Conservation (phyloP, 352 stramenopile genomes). For the Thraustotheca clavata region DNA sequence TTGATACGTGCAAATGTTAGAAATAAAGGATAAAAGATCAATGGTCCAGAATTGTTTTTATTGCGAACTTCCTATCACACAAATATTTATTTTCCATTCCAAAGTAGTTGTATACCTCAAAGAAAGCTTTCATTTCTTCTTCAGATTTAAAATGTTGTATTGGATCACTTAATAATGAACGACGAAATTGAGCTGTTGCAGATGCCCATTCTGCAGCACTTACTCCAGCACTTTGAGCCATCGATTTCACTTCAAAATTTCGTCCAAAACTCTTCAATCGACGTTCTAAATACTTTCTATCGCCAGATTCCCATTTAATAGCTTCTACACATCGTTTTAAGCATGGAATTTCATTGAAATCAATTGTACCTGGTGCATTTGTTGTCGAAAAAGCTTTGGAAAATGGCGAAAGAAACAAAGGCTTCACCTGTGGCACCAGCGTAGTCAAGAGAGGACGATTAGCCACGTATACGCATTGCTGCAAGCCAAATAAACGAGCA, state of each 20-base stretch:
- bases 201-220: constrained; percentile 54
- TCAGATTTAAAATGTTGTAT: constrained; percentile 49
- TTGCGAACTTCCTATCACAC: constrained; percentile 33
- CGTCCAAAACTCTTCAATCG: constrained; percentile 37
- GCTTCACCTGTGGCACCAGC: not conserved
- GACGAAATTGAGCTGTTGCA: constrained; percentile 46
- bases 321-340: not conserved
- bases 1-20: constrained; percentile 42
- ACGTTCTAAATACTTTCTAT: constrained; percentile 14
- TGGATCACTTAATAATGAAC: constrained; percentile 46
- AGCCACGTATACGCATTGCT: not conserved
- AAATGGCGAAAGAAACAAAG: too few species aligned
- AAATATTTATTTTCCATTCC: constrained; percentile 6
- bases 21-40: constrained; percentile 75
- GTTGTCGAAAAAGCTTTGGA: not conserved
- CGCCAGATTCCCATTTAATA: not conserved
- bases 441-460: not conserved
- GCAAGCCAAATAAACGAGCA: too few species aligned
- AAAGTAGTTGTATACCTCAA: not conserved
- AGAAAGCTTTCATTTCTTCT: constrained; percentile 47
- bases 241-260: constrained; percentile 56
- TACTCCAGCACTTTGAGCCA: constrained; percentile 54
- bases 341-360: too few species aligned
- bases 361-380: not conserved
- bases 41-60: constrained; percentile 40